These are phyloP conservation scores for Strigomonas culicis DNA, from an alignment of 208 protist genomes.

Conservation along the genomic window DNA sequence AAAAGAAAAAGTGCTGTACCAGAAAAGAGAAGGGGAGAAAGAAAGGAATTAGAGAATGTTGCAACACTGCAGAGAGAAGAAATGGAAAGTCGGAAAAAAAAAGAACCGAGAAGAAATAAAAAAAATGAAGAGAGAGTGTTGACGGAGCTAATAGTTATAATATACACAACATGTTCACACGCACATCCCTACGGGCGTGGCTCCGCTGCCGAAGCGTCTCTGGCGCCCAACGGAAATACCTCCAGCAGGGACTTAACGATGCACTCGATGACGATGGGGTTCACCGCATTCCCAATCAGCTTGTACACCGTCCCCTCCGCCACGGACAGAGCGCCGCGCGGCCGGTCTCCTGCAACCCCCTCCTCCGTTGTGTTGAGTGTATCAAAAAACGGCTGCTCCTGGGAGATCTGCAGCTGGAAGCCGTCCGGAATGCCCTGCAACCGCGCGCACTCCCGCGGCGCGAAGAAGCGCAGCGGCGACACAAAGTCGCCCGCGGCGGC, in stretches of 20 bases:
- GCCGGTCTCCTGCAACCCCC: not conserved
- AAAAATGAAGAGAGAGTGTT: not conserved
- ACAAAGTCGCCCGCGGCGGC: not conserved
- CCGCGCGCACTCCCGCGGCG: constrained; percentile 70
- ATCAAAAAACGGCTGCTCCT: not conserved
- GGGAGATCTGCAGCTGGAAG: constrained; percentile 33
- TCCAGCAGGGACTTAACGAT: constrained; percentile 19
- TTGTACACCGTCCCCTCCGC: constrained; percentile 46
- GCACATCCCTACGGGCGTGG: too few relatives aligned
- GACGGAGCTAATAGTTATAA: constrained; percentile 9
- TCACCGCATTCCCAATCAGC: constrained; percentile 75
- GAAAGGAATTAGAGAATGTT: not conserved
- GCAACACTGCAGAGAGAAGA: not conserved
- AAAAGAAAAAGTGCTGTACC: constrained; percentile 8
- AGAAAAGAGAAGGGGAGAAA: constrained; percentile 7
- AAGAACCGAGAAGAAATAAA: not conserved
- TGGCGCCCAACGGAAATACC: constrained; percentile 9
- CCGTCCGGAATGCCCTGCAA: constrained; percentile 65
- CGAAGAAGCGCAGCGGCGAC: constrained; percentile 51
- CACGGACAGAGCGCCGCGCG: constrained; percentile 12
- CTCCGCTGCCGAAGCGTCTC: not conserved
- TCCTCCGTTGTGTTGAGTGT: not conserved
- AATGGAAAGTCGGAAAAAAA: not conserved
- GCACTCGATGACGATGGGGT: constrained; percentile 63
- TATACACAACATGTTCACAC: constrained; percentile 14